These are phyloP conservation scores for Pisolithus sp. DNA, from an alignment of 768 basidiomycete species.

Conservation along the genomic window DNA sequence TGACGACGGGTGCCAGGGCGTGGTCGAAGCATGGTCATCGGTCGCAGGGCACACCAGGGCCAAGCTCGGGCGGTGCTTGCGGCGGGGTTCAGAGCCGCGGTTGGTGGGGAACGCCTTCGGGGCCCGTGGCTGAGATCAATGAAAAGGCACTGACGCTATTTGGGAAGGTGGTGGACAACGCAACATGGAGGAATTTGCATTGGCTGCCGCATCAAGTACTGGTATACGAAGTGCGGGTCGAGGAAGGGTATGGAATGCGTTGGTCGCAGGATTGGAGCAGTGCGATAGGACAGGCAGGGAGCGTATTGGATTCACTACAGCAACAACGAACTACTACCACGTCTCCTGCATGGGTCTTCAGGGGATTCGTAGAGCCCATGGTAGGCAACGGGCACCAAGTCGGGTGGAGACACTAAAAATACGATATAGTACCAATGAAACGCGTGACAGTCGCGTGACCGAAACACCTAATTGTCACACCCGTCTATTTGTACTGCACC, in stretches of 20 bases:
- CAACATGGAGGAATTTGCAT: conserved; percentile 60
- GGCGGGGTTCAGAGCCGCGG: conserved; percentile 23
- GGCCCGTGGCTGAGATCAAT: conserved; percentile 48
- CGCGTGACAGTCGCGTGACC: conserved; percentile 28
- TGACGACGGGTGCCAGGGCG: conserved; percentile 55
- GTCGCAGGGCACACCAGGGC: conserved; percentile 23
- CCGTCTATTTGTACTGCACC: too few relatives aligned
- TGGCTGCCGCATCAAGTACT: conserved; percentile 58
- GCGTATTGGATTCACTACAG: neutral
- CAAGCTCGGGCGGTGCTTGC: neutral
- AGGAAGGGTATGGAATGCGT: conserved; percentile 61
- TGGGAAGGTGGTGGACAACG: conserved; percentile 43
- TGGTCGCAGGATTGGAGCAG: conserved; percentile 47
- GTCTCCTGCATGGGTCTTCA: conserved; percentile 42
- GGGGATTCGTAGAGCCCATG: conserved; percentile 63
- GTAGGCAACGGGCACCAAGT: conserved; percentile 61
- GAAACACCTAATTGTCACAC: neutral
- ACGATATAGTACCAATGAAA: neutral
- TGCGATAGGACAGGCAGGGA: neutral
- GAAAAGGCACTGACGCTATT: conserved; percentile 46
- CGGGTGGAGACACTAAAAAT: conserved; percentile 46
- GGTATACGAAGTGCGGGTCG: conserved; percentile 55
- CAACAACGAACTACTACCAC: too few relatives aligned
- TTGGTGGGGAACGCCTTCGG: conserved; percentile 57
- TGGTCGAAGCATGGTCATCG: conserved; percentile 65